These are phyloP conservation scores for Chalciporus chontae DNA, from an alignment of 768 basidiomycete species.

Conservation along the genomic window DNA sequence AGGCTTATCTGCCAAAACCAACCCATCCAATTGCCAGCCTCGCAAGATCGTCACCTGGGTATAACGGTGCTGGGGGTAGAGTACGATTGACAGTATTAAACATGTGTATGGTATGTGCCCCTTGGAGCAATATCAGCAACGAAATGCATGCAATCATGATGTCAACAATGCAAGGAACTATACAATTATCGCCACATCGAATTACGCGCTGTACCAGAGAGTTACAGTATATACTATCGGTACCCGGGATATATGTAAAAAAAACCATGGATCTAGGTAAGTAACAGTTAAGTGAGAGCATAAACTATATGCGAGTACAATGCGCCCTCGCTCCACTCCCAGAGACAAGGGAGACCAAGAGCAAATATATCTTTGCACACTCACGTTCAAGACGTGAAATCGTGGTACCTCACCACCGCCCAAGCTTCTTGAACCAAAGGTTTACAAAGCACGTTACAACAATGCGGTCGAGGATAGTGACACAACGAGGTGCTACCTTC, in stretches of 20 bases:
- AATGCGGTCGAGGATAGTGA: slow-evolving; percentile 44
- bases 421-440: slow-evolving; percentile 44
- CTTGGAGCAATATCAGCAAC: too few species aligned
- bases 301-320: slow-evolving; percentile 20
- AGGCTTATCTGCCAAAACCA: too few species aligned
- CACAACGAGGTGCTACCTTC: slow-evolving; percentile 38
- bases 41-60: too few species aligned
- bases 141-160: too few species aligned
- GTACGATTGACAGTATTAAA: too few species aligned
- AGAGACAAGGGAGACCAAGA: too few species aligned
- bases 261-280: not conserved
- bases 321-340: too few species aligned
- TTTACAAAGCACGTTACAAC: slow-evolving; percentile 54
- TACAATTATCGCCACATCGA: not conserved
- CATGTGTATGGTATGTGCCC: too few species aligned
- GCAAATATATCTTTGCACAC: slow-evolving; percentile 9
- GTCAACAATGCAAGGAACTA: too few species aligned
- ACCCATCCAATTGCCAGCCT: too few species aligned
- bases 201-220: not conserved
- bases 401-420: slow-evolving; percentile 36
- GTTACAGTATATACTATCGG: not conserved
- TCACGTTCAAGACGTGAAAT: not conserved
- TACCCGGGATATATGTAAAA: not conserved
- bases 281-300: slow-evolving; percentile 11
- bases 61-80: too few species aligned